Evolutionary conservation across 176 grass and related monocot species (phyloP).

Genomic region (Paspalum vaginatum): DNA sequence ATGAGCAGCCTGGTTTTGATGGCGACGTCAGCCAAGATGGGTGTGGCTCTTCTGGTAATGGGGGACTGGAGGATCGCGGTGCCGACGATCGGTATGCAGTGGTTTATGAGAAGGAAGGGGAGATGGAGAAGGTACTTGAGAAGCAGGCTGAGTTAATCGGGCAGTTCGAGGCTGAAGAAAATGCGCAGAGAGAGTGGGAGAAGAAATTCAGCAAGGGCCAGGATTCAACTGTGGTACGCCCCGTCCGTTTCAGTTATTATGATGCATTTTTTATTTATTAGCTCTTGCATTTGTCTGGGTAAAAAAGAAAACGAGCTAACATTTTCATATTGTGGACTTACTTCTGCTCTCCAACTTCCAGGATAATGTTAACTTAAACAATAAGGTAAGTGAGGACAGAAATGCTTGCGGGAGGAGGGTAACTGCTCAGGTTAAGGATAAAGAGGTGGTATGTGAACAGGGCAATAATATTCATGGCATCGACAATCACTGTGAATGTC

Average conservation of each 20-base stretch:
- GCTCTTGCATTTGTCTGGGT: slow-evolving; percentile 10
- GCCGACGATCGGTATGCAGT: neutral
- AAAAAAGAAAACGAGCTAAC: neutral
- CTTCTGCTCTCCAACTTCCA: slow-evolving; percentile 49
- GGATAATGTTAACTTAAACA: slow-evolving; percentile 38
- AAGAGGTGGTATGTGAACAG: slow-evolving; percentile 42
- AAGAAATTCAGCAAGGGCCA: slow-evolving; percentile 61
- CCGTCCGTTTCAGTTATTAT: slow-evolving; percentile 7
- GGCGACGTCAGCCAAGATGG: slow-evolving; percentile 45
- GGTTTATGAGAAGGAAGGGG: slow-evolving; percentile 52
- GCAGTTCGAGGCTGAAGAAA: slow-evolving; percentile 76
- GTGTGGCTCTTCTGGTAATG: slow-evolving; percentile 31
- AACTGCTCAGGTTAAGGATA: slow-evolving; percentile 28
- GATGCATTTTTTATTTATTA: neutral
- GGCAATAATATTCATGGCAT: slow-evolving; percentile 30
- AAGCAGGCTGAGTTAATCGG: slow-evolving; percentile 85
- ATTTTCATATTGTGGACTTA: slow-evolving; percentile 8
- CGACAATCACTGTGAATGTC: slow-evolving; percentile 18
- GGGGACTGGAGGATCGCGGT: neutral
- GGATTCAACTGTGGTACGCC: slow-evolving; percentile 47
- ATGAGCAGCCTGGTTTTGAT: slow-evolving; percentile 54
- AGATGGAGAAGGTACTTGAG: slow-evolving; percentile 90
- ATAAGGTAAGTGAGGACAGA: slow-evolving; percentile 38
- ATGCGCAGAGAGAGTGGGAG: slow-evolving; percentile 98
- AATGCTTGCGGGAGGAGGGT: slow-evolving; percentile 39